Conservation (phyloP, 441 rosid genomes). For the Rhodomyrtus psidioides region DNA sequence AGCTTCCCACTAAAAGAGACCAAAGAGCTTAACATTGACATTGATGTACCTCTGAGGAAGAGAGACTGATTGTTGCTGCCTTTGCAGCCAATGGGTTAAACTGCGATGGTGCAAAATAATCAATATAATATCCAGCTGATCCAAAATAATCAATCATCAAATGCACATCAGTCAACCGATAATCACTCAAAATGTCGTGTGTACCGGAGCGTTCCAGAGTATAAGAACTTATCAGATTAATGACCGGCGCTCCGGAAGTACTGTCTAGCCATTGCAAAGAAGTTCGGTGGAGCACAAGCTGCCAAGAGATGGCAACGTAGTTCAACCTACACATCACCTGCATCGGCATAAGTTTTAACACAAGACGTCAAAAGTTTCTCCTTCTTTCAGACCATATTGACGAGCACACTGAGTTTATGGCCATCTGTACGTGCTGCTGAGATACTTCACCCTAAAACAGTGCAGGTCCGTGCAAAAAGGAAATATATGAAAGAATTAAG, state of each 20-base stretch:
- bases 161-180: too few species aligned
- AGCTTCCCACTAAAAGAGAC: not conserved
- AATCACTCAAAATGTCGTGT: not conserved
- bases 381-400: not conserved
- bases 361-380: not conserved
- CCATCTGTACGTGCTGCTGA: not conserved
- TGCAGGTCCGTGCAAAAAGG: not conserved
- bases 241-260: not conserved
- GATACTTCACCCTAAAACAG: not conserved
- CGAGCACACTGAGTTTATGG: not conserved
- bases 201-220: not conserved
- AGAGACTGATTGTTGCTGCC: slow-evolving; percentile 67
- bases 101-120: slow-evolving; percentile 32
- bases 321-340: not conserved
- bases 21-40: not conserved
- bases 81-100: slow-evolving; percentile 64
- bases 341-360: not conserved
- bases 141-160: too few species aligned
- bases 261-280: not conserved
- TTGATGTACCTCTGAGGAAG: slow-evolving; percentile 42
- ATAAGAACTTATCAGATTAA: not conserved
- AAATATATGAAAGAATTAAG: not conserved
- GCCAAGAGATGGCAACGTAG: not conserved
- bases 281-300: not conserved
- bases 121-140: too few species aligned